Evolutionary conservation across 805 yeast species (phyloP), one percentile per base, ranked within the genome.

Genomic region (Lipomyces chichibuensis): DNA sequence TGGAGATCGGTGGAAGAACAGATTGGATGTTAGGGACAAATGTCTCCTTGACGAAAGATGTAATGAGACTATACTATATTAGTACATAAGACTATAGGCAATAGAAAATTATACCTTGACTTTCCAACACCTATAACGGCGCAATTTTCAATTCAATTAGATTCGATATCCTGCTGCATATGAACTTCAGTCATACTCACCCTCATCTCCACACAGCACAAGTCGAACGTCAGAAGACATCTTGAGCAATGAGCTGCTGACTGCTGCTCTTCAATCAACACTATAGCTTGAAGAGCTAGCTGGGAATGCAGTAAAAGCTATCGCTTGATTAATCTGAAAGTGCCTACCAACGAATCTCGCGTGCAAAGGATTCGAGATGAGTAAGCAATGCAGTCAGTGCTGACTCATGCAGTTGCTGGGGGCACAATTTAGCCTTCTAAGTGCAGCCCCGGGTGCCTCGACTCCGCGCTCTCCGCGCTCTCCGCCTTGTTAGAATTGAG

Each of bases 171-270:
- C 49, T 8, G 14, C 32, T 37, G 14, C 14, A 37, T 37, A 13
- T 17, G 27, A 23, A 43, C 54, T 17, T 2, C 51, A 37, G 25
- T n/a, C 17, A 9, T 14, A 54, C 74, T 54, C 65, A 73, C 76
- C 76, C 65, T 72, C 74, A 78, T 95, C 99, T 11, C 99, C 99
- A 77, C 98, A 92, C 0, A 95, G 88, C 0, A 92, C 97, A 0
- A 95, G 88, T 65, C 97, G 80, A 37, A 94, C 86, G 32, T 72
- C 74, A 37, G 71, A 69, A 6, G 70, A 69, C 71, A 69, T 68
- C 9, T 5, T 25, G 46, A 20, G 20, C 20, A 43, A 43, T 5
- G 49, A 43, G 49, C 20, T 8, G 8, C 23, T 43, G 23, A n/a
- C 49, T 17, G 9, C 49, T 17, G 20, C 23, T n/a, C 23, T 43